Conservation (phyloP, 2,329 filamentous ascomycete genomes). For the Aureobasidium leucospermi region DNA sequence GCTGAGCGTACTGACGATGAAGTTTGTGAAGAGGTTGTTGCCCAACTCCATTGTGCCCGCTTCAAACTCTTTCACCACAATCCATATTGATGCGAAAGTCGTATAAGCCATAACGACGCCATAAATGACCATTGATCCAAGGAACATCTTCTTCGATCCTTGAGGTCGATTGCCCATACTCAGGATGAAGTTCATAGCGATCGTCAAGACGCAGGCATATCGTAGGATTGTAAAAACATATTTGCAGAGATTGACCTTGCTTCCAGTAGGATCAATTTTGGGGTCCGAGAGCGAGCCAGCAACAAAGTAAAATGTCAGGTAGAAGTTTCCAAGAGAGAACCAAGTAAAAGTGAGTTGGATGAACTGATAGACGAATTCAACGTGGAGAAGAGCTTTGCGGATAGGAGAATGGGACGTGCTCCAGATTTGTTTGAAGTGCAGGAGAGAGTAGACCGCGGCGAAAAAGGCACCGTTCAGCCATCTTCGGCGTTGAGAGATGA, state of each 20-base stretch:
- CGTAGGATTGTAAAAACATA: conserved; percentile 81
- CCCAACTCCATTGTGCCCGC: conserved; percentile 52
- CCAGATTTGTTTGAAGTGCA: conserved; percentile 93
- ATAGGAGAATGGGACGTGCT: conserved; percentile 80
- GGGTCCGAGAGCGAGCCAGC: conserved; percentile 79
- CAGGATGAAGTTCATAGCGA: conserved; percentile 91
- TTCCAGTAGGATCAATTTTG: conserved; percentile 77
- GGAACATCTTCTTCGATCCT: conserved; percentile 84
- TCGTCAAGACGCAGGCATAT: conserved; percentile 79
- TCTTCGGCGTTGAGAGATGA: conserved; percentile 89
- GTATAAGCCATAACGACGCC: conserved; percentile 93
- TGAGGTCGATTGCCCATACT: conserved; percentile 95
- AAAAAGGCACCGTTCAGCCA: conserved; percentile 99
- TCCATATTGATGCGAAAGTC: conserved; percentile 79
- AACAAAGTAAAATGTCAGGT: conserved; percentile 97
- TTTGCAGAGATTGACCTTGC: conserved; percentile 63
- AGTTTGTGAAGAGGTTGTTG: conserved; percentile 88
- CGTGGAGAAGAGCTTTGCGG: conserved; percentile 83
- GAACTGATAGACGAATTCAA: conserved; percentile 94
- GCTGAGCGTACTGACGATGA: conserved; percentile 81
- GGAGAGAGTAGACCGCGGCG: conserved; percentile 91
- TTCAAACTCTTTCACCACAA: conserved; percentile 71
- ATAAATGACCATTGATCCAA: conserved; percentile 84
- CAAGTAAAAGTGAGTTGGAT: conserved; percentile 91
- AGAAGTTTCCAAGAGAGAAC: conserved; percentile 97